Evolutionary conservation across 23 red algal genomes (phyloP), one percentile per base, ranked within the genome.

Genomic region (Agarophyton chilense): DNA sequence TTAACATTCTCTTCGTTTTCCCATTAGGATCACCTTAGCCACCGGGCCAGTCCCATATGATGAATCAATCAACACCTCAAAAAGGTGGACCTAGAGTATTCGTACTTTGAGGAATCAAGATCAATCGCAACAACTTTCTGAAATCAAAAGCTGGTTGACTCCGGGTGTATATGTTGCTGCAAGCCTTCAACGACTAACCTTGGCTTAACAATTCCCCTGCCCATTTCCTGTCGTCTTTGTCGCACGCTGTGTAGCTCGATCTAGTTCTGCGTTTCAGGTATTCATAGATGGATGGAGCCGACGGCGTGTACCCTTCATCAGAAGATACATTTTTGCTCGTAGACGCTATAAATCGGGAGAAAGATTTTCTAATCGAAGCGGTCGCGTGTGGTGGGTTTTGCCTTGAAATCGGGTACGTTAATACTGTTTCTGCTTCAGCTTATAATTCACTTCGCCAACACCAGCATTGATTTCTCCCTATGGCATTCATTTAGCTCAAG

Each of bases 321-420:
- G 93, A 95, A 41, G 93, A 95, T 65, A 91, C 93, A 19, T 83
- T 79, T 76, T 75, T 95, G 43, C 86, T 95, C 1, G 83, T 95
- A 31, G 93, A 95, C 44, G 93, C 79, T 35, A 53, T 95, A 26
- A 9, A 78, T 7, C 63, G 72, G 13, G 93, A 95, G 32, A 74
- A 43, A 18, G 0, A 1, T 47, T 33, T 25, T 5, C 21, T 74
- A 6, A 57, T 34, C 26, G 8, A 71, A 54, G 58, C 46, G n/a
- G 33, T 82, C 22, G 25, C 35, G 28, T 39, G 41, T 75, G 31
- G 26, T 44, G 54, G 52, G 31, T 34, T 54, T 53, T 81, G 58
- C 36, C 43, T 91, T 61, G 88, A 91, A 66, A 51, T 91, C 36
- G 88, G 88, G 88, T 91, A 82, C 50, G 88, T 91, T 29, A 57